Base-by-base conservation (phyloP, 2,329 filamentous ascomycete species). In the Xylariaceae sp. region DNA sequence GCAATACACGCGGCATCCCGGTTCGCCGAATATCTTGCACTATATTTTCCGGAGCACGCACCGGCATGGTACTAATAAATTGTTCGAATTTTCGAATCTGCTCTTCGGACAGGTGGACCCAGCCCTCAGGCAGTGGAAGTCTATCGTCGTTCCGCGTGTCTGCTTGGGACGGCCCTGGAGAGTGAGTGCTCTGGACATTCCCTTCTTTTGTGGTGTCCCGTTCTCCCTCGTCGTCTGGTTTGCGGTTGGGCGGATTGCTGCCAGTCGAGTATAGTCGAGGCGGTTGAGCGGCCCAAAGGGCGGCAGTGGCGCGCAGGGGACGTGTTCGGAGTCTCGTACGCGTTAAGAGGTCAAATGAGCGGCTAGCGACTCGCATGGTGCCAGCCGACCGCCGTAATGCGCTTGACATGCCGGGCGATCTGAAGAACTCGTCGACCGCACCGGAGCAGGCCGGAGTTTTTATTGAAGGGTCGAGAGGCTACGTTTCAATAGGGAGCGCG, bases 361-460 rank as follows among this genome's bases (percentile, higher is more conserved):
- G 51, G 41, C 51, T 58, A 43, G 67, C 59, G 44, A 65, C 47
- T 46, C 64, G 64, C 56, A 61, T 60, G 47, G 69, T 54, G 51
- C 63, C 59, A 49, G 63, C 56, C 50, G 67, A 65, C 57, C 64
- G 65, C 57, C 67, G 62, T 49, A 69, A 47, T 55, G 68, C 59
- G 62, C 61, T 65, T 56, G 68, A 69, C 68, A 70, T 70, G 57
- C 41, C 56, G 64, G 63, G 61, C 65, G 59, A 59, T 50, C 41
- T 58, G 56, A 45, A 53, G 51, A 53, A 40, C 56, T 55, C 54
- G 57, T 50, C 51, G 57, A 56, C 53, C 50, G 26, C 45, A 45
- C 58, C 56, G 58, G 58, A 52, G 53, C 53, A 57, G 56, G 58
- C 53, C 58, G 62, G 50, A 45, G 56, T 50, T 47, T 49, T 46